phyloP scores from a whole-genome alignment of 345 rosid species.

The Firmiana major region DNA sequence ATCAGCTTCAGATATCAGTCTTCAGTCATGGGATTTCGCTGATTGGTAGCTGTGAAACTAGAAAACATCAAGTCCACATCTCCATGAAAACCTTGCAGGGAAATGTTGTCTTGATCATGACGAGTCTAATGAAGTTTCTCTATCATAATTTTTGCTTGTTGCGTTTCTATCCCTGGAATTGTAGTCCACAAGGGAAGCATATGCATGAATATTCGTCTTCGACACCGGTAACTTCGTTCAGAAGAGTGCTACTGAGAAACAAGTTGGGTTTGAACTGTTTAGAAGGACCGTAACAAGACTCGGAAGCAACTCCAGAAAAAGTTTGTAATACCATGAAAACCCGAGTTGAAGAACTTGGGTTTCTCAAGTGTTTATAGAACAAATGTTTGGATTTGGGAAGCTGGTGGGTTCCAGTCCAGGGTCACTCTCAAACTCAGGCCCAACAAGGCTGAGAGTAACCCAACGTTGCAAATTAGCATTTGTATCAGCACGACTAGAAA shows the following conservation, averaged over 20 bases:
- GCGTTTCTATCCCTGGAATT: background rate
- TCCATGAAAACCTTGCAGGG: background rate
- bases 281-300: background rate
- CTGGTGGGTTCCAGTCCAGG: background rate
- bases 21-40: background rate
- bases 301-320: background rate
- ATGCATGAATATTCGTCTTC: background rate
- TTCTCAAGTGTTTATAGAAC: background rate
- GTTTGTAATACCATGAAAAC: background rate
- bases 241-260: background rate
- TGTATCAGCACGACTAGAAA: too few species aligned
- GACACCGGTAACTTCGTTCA: too few species aligned
- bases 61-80: background rate
- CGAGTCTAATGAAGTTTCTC: background rate
- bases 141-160: background rate
- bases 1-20: background rate
- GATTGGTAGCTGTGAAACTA: background rate
- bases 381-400: background rate
- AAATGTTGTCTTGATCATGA: background rate
- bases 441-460: background rate
- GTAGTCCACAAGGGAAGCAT: constrained; percentile 3
- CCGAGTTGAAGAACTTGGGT: background rate
- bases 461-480: background rate
- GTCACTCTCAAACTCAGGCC: background rate
- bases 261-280: too few species aligned